Base-by-base conservation (phyloP, 768 basidiomycete genomes). In the Zangia roseola region DNA sequence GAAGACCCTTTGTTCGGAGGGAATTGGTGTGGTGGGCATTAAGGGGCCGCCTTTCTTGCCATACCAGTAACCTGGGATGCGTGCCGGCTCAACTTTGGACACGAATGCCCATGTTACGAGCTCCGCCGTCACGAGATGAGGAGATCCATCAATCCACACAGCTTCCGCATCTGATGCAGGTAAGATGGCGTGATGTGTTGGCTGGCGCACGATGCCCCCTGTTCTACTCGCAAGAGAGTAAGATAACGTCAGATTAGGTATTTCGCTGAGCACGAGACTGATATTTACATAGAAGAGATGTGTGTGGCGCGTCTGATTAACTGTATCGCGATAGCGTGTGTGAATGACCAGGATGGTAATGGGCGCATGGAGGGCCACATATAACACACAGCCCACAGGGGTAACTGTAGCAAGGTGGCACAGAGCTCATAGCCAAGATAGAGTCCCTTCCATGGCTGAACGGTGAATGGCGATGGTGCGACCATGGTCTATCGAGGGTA, bases 61-160 rank as follows among this genome's bases (percentile, higher is more conserved):
- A 19, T 72, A 63, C 81, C 81, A 82, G 57, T 83, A 84, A 7
- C 80, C 82, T 13, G 82, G 78, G 33, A 84, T 70, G 30, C 70
- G 70, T 38, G 71, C 61, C 0, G 77, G 66, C 5, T 65, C 48
- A 19, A 80, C 74, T 5, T 65, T 59, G 12, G 78, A 69, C 19
- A 64, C 61, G 34, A 34, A 42, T 5, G 65, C 52, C 48, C 49
- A 67, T 24, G 50, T 55, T 31, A 58, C 54, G 19, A 71, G 50
- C 20, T 72, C 63, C 10, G 62, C 67, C 1, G 46, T 52, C 43
- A 75, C 51, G 26, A 71, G 60, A 14, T 67, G 57, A 4, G 67
- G 55, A 10, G 58, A 58, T 4, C 56, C 61, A 2, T 71, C 64
- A 16, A 76, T 58, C 69, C 68, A 74, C 31, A 71, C 55, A 30